Evolutionary conservation across 2,329 filamentous ascomycete species (phyloP).

Genomic region (Pseudogymnoascus sp.): DNA sequence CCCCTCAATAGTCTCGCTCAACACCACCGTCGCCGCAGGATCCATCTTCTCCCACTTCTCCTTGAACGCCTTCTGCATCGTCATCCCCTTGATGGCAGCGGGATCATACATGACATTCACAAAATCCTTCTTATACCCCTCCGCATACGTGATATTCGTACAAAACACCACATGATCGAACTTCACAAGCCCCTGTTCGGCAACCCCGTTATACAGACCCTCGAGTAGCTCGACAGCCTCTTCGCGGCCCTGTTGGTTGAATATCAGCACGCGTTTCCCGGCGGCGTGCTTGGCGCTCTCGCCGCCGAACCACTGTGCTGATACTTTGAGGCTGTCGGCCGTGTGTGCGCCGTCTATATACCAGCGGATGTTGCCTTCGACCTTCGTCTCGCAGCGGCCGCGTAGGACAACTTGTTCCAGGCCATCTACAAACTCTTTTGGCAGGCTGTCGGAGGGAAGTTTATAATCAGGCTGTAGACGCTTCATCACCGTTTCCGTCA

Average conservation of each 20-base stretch:
- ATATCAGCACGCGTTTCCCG: conserved; percentile 52
- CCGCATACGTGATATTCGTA: conserved; percentile 60
- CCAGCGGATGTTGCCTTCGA: conserved; percentile 60
- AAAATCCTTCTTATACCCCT: conserved; percentile 49
- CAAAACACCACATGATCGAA: conserved; percentile 77
- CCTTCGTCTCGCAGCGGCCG: conserved; percentile 64
- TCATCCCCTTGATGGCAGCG: conserved; percentile 39
- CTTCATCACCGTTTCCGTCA: conserved; percentile 34
- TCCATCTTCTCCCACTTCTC: conserved; percentile 51
- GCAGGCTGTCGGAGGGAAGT: conserved; percentile 12
- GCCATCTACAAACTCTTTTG: conserved; percentile 39
- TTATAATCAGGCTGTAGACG: conserved; percentile 6
- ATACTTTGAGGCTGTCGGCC: conserved; percentile 75
- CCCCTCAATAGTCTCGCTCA: conserved; percentile 60
- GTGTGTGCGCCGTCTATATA: conserved; percentile 93
- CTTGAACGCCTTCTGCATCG: conserved; percentile 62
- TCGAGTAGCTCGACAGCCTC: conserved; percentile 53
- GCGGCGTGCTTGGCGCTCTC: conserved; percentile 39
- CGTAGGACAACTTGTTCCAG: conserved; percentile 69
- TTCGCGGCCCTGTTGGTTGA: conserved; percentile 88
- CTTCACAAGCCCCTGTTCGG: conserved; percentile 30
- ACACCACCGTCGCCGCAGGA: conserved; percentile 40
- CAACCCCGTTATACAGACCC: conserved; percentile 52
- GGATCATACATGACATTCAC: conserved; percentile 18
- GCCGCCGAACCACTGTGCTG: conserved; percentile 70